A percentile compares a stretch with the other conserved stretches of the same genome.
phyloP scores from a whole-genome alignment of 257 asterid species.

The Misopates orontium region DNA sequence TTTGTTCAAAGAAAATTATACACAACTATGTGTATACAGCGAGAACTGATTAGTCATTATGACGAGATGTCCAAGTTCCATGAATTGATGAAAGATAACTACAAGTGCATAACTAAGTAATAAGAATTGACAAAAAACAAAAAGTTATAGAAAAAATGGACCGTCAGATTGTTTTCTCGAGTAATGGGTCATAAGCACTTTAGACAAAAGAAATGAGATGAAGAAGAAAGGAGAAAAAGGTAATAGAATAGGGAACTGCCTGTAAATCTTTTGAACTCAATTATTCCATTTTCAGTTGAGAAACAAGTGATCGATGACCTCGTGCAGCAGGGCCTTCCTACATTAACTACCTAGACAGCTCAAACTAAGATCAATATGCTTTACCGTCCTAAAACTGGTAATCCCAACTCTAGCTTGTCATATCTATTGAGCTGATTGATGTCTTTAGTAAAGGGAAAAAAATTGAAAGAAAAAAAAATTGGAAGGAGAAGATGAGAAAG shows the following conservation, averaged over 20 bases:
- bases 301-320: too few species aligned
- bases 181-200: constrained; percentile 15
- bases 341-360: background rate
- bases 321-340: too few species aligned
- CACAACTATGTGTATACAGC: background rate
- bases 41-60: background rate
- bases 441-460: background rate
- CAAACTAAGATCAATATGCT: constrained; percentile 9
- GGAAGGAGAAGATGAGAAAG: background rate
- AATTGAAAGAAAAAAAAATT: constrained; percentile 4
- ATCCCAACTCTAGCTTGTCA: background rate
- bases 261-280: background rate
- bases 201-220: background rate
- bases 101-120: background rate
- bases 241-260: background rate
- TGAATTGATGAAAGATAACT: background rate
- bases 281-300: too few species aligned
- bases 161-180: constrained; percentile 5
- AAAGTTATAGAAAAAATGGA: constrained; percentile 6
- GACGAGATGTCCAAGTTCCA: constrained; percentile 15
- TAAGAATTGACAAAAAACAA: constrained; percentile 4
- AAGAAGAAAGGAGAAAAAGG: constrained; percentile 7
- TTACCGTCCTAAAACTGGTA: background rate
- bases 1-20: background rate
- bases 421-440: constrained; percentile 6